Evolutionary conservation across 495 filamentous ascomycete species (phyloP).

Genomic region (Penicillium arizonense): DNA sequence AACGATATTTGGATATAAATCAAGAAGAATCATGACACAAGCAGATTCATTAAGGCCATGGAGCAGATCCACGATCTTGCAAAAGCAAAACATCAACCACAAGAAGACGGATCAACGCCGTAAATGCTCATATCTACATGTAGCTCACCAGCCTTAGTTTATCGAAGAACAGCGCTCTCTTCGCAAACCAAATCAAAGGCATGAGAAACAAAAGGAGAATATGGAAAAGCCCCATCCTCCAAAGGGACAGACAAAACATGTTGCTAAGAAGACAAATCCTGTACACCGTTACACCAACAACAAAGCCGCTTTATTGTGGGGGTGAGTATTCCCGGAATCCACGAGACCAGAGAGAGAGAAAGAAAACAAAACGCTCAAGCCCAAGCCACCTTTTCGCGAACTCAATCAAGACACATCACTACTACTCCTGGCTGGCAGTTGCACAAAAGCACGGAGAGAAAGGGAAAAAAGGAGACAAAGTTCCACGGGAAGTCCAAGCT

Average conservation of each 20-base stretch:
- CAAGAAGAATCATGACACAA: conserved; percentile 1
- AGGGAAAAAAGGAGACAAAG: conserved; percentile 17
- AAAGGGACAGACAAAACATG: conserved; percentile 2
- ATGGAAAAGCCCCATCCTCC: conserved; percentile 13
- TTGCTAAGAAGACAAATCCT: conserved; percentile 28
- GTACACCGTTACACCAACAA: conserved; percentile 30
- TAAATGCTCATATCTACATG: conserved; percentile 52
- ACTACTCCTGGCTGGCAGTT: conserved; percentile 27
- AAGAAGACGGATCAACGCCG: conserved; percentile 34
- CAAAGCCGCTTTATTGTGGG: conserved; percentile 12
- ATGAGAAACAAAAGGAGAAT: conserved; percentile 20
- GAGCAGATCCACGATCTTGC: conserved; percentile 15
- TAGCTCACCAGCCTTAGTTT: conserved; percentile 39
- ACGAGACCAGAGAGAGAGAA: conserved; percentile 18
- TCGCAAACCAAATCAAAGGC: conserved; percentile 24
- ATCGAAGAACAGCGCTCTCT: conserved; percentile 36
- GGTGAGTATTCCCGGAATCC: conserved; percentile 20
- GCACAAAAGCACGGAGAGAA: conserved; percentile 23
- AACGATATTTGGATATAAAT: neutral
- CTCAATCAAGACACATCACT: conserved; percentile 24
- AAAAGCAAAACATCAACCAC: conserved; percentile 22
- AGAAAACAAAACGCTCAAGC: conserved; percentile 28
- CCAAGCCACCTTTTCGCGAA: conserved; percentile 33
- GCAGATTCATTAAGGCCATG: conserved; percentile 20
- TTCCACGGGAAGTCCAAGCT: conserved; percentile 8